These are phyloP conservation scores for Cyclocybe cylindracea DNA, from an alignment of 768 basidiomycete species.

Conservation along the genomic window DNA sequence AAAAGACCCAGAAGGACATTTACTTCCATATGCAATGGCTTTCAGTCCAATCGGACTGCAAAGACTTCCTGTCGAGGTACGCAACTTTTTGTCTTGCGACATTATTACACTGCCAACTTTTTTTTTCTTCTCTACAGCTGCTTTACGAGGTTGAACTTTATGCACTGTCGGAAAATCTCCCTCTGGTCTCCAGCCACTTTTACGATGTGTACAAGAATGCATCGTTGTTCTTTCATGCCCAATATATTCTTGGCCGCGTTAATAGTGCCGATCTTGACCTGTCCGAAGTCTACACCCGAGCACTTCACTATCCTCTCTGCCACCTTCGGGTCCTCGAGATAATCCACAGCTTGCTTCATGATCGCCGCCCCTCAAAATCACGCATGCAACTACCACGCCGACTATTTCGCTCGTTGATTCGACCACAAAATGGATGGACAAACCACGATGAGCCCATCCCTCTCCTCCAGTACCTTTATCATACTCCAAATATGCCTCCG, in stretches of 20 bases:
- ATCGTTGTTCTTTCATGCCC: slow-evolving; percentile 59
- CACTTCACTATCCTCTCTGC: slow-evolving; percentile 65
- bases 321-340: slow-evolving; percentile 50
- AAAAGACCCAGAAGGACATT: too few relatives aligned
- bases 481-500: slow-evolving; percentile 33
- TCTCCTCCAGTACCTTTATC: slow-evolving; percentile 60
- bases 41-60: slow-evolving; percentile 18
- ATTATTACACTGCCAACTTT: neutral
- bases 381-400: slow-evolving; percentile 58
- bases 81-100: neutral
- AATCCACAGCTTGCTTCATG: slow-evolving; percentile 32
- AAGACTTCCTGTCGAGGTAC: slow-evolving; percentile 45
- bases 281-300: slow-evolving; percentile 41
- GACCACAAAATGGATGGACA: slow-evolving; percentile 39
- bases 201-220: slow-evolving; percentile 54
- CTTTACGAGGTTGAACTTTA: slow-evolving; percentile 76
- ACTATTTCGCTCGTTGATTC: slow-evolving; percentile 58
- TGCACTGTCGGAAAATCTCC: slow-evolving; percentile 66
- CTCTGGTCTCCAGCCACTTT: slow-evolving; percentile 55
- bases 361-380: slow-evolving; percentile 4
- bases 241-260: slow-evolving; percentile 55
- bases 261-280: slow-evolving; percentile 13
- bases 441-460: slow-evolving; percentile 60
- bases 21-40: too few relatives aligned
- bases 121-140: slow-evolving; percentile 48